Conservation (phyloP, 2,329 filamentous ascomycete species). For the Cladosporium sp. region DNA sequence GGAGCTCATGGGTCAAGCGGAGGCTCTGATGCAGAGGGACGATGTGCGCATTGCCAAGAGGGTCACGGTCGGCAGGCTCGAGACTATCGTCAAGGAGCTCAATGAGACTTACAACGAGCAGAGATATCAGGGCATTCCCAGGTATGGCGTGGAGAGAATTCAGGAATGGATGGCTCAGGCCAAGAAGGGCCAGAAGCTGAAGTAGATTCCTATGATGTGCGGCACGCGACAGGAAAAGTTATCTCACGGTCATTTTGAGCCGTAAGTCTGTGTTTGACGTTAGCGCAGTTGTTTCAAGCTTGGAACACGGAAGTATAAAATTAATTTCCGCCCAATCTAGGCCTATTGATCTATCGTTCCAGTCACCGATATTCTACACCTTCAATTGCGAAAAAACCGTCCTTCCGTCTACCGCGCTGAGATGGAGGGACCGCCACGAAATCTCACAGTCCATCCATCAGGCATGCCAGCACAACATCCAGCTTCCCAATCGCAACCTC, state of each 20-base stretch:
- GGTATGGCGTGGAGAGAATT: conserved; percentile 20
- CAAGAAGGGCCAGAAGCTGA: conserved; percentile 18
- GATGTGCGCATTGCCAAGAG: conserved; percentile 22
- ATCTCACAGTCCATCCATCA: neutral
- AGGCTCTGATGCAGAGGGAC: conserved; percentile 22
- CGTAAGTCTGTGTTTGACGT: neutral
- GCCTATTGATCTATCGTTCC: neutral
- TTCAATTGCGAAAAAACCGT: neutral
- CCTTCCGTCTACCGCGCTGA: neutral
- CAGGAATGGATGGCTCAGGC: conserved; percentile 24
- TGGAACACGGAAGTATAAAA: neutral
- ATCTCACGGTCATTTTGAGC: neutral
- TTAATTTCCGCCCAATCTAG: neutral
- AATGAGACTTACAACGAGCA: conserved; percentile 26
- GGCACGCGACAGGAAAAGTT: neutral
- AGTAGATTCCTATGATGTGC: neutral
- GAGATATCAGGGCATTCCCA: conserved; percentile 26
- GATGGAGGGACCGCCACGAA: neutral
- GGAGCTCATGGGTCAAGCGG: conserved; percentile 23
- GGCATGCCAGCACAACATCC: neutral
- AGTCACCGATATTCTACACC: neutral
- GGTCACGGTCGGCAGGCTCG: conserved; percentile 23
- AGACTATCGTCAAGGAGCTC: conserved; percentile 23
- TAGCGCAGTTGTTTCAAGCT: neutral
- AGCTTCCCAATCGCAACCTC: neutral